Evolutionary conservation across 2,329 filamentous ascomycete genomes (phyloP).

Genomic region (Beauveria australis): DNA sequence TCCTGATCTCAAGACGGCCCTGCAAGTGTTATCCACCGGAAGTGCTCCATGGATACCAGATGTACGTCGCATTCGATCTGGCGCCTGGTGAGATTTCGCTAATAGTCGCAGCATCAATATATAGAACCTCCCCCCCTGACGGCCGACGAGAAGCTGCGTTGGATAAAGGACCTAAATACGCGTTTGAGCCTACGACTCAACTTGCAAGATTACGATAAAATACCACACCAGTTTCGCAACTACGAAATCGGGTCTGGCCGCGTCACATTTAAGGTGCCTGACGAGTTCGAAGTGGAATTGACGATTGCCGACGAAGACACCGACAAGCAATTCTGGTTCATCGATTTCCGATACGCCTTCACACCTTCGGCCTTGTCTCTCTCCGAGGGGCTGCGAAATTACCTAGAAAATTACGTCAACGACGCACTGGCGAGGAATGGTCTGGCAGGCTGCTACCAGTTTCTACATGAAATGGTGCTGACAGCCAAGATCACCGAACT

Average conservation of each 20-base stretch:
- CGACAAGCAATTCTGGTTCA: slow-evolving; percentile 82
- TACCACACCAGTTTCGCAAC: slow-evolving; percentile 65
- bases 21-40: slow-evolving; percentile 75
- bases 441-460: slow-evolving; percentile 71
- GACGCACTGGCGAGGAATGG: slow-evolving; percentile 60
- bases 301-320: slow-evolving; percentile 82
- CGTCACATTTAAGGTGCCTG: slow-evolving; percentile 74
- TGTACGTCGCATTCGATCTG: slow-evolving; percentile 36
- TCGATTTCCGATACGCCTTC: slow-evolving; percentile 83
- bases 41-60: slow-evolving; percentile 73
- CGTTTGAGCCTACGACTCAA: slow-evolving; percentile 76
- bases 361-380: slow-evolving; percentile 56
- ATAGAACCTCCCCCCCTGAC: slow-evolving; percentile 65
- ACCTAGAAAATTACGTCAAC: slow-evolving; percentile 67
- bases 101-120: slow-evolving; percentile 59
- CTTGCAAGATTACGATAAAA: slow-evolving; percentile 68
- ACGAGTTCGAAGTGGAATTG: slow-evolving; percentile 89
- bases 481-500: slow-evolving; percentile 86
- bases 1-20: slow-evolving; percentile 82
- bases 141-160: slow-evolving; percentile 62
- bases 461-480: slow-evolving; percentile 78
- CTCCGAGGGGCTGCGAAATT: slow-evolving; percentile 53
- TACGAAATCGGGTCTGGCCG: slow-evolving; percentile 79
- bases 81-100: not conserved
- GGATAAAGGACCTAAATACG: slow-evolving; percentile 75